Base-by-base conservation (phyloP, 495 filamentous ascomycete genomes). In the Elaphomyces granulatus region DNA sequence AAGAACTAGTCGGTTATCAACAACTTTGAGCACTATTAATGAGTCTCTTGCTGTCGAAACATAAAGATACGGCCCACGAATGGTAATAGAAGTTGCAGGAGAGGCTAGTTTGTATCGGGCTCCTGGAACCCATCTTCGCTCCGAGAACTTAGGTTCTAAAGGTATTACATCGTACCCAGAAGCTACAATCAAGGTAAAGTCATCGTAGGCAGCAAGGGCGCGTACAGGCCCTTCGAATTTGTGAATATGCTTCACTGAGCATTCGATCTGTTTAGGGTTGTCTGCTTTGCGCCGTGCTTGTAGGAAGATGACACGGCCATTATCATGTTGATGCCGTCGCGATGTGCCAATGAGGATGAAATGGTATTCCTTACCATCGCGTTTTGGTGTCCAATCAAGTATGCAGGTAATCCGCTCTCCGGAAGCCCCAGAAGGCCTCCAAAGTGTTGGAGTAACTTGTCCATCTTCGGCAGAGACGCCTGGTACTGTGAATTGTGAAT, bases 381-480 rank as follows among this genome's bases (percentile, higher is more conserved):
- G 55, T 32, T 47, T 48, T 19, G 64, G 66, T 6, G 53, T 58
- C 69, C 69, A 72, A 41, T 72, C 69, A 14, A 64, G 40, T 8
- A 71, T 64, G 37, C 64, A 70, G 20, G 60, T 63, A 36, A 71
- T 59, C 10, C 52, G 61, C 44, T 72, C 69, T 4, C 66, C 67
- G n/a, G 56, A 51, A 20, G 54, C 48, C 9, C 51, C 53, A 28
- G 50, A 48, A 15, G 58, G 58, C 43, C 56, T 52, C 58, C 58
- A 59, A 16, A 48, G 49, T 4, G 44, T 41, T 12, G 37, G 20
- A 2, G 40, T 41, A 1, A 17, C 12, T 4, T 23, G 8, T 30
- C 45, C 37, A n/a, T n/a, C n/a, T 1, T 45, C 30, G 0, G 19
- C 38, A 7, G 21, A 12, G 12, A 28, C 12, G 6, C 6, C 23